Percentiles rank a stretch among this genome's conserved stretches.
Conservation (phyloP, 139 green algal species). For the Chlamydomonas schloesseri region DNA sequence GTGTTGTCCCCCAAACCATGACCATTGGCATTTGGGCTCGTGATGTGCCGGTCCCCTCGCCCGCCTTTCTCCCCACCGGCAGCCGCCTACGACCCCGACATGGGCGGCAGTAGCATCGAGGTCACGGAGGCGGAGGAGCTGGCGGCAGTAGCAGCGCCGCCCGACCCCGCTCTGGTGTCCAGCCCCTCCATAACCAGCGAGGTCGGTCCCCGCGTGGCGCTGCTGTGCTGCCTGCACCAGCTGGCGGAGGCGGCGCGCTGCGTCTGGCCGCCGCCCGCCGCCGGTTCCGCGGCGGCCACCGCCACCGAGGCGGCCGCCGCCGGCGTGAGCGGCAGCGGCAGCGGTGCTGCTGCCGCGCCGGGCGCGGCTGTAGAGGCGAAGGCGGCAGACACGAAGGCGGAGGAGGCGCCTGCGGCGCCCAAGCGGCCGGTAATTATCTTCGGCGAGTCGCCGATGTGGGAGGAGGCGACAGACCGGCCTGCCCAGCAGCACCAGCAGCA, state of each 20-base stretch:
- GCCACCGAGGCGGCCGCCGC: constrained; percentile 21
- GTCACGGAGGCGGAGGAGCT: constrained; percentile 47
- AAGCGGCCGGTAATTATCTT: constrained; percentile 49
- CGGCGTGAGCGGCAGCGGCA: not conserved
- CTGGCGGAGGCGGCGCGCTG: constrained; percentile 32
- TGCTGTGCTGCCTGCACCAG: constrained; percentile 56
- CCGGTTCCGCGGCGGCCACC: not conserved
- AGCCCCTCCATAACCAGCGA: constrained; percentile 17
- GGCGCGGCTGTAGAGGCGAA: not conserved
- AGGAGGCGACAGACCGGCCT: not conserved
- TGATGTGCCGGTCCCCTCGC: too few relatives aligned
- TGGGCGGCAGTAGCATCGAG: not conserved
- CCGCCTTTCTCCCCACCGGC: too few relatives aligned
- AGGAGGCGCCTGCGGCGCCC: not conserved
- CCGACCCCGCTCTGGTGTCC: constrained; percentile 16
- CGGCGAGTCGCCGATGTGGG: constrained; percentile 12
- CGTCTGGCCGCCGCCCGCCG: constrained; percentile 2
- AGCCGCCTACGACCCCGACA: constrained; percentile 23
- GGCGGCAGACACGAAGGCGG: not conserved
- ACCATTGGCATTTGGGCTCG: too few relatives aligned
- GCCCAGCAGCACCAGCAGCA: not conserved
- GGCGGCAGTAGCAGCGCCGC: constrained; percentile 11
- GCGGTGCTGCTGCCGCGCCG: not conserved
- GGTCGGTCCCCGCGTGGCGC: constrained; percentile 61
- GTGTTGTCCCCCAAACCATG: too few relatives aligned